Percentiles rank a stretch among this genome's conserved stretches.
These are phyloP conservation scores for Neoscytalidium dimidiatum DNA, from an alignment of 2,329 filamentous ascomycete genomes.

Conservation along the genomic window DNA sequence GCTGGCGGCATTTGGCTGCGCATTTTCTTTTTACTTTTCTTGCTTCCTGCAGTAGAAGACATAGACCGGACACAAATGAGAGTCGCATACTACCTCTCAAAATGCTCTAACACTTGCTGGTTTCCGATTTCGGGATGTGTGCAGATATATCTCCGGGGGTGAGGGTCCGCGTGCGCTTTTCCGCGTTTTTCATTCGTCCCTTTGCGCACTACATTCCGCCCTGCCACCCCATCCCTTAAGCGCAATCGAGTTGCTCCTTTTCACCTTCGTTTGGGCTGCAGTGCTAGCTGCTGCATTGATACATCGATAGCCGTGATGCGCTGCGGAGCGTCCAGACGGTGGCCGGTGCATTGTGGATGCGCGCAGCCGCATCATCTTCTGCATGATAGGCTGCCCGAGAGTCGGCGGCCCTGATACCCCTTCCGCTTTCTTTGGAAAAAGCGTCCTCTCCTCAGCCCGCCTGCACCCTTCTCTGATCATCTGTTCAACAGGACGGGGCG, in stretches of 20 bases:
- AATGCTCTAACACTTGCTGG: too few relatives aligned
- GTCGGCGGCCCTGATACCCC: background rate
- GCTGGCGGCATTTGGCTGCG: background rate
- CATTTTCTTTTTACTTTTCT: background rate
- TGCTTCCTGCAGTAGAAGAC: background rate
- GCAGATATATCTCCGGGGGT: background rate
- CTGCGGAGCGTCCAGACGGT: background rate
- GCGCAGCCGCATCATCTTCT: background rate
- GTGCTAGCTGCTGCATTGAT: background rate
- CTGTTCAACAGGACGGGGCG: background rate
- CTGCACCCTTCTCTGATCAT: background rate
- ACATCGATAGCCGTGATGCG: background rate
- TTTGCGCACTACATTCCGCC: background rate
- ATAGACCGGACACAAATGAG: slow-evolving; percentile 3
- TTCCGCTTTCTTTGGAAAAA: background rate
- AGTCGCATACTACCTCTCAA: background rate
- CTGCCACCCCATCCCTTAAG: background rate
- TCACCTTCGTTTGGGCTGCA: background rate
- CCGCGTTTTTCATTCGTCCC: background rate
- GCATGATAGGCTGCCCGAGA: background rate
- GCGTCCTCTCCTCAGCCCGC: background rate
- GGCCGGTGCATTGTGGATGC: background rate
- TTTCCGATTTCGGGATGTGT: background rate
- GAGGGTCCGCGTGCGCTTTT: background rate
- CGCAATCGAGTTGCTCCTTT: background rate